A percentile compares a stretch with the other conserved stretches of the same genome.
Evolutionary conservation across 495 filamentous ascomycete genomes (phyloP).

Genomic region (Parmelia sp.): DNA sequence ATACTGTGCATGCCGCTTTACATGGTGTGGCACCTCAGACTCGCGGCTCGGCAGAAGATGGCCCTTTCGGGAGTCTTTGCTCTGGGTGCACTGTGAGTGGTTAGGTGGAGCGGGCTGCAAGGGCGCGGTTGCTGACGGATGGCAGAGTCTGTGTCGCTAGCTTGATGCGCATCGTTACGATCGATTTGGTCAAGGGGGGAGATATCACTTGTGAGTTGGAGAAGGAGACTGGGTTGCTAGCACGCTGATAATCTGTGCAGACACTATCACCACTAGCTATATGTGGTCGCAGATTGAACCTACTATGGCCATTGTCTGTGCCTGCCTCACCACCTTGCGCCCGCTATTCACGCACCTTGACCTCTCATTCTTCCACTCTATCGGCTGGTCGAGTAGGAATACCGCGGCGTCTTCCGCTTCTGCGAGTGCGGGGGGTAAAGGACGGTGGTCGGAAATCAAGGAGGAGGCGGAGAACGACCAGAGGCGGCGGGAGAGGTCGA

Average conservation of each 20-base stretch:
- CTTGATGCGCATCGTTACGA: constrained; percentile 14
- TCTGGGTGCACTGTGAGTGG: constrained; percentile 32
- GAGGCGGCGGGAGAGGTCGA: no score
- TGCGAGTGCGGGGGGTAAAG: neutral
- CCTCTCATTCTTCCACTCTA: neutral
- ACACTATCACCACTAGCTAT: neutral
- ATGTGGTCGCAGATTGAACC: constrained; percentile 13
- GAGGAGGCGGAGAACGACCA: no score
- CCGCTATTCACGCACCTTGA: constrained; percentile 6
- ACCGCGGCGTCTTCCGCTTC: neutral
- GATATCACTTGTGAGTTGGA: constrained; percentile 10
- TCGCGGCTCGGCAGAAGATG: constrained; percentile 28
- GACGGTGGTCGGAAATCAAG: neutral
- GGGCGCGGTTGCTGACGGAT: neutral
- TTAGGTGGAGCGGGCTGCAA: no score
- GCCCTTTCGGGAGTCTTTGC: constrained; percentile 30
- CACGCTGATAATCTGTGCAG: neutral
- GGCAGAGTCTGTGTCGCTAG: constrained; percentile 15
- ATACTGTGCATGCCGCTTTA: constrained; percentile 30
- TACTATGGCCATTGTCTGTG: constrained; percentile 15
- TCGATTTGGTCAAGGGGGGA: neutral
- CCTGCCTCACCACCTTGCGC: constrained; percentile 18
- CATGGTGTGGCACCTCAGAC: constrained; percentile 26
- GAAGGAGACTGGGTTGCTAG: neutral
- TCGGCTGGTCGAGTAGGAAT: neutral